phyloP scores from a whole-genome alignment of 2,329 filamentous ascomycete genomes.

The Aciculosporium take region DNA sequence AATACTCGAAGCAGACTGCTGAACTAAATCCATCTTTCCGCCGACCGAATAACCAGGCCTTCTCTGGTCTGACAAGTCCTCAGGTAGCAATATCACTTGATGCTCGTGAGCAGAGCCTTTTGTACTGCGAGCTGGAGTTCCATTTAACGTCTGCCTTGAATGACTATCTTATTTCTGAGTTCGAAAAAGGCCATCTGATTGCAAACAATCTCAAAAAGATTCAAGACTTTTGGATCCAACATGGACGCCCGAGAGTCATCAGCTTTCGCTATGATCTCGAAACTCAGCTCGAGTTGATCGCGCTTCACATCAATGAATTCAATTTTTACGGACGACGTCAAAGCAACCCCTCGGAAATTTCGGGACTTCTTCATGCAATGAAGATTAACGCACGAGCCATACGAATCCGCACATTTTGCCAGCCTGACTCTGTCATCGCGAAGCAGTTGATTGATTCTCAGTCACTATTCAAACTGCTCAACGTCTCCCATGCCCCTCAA shows the following conservation, averaged over 20 bases:
- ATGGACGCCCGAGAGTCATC: constrained; percentile 39
- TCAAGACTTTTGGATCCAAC: constrained; percentile 35
- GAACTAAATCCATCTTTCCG: constrained; percentile 18
- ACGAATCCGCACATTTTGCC: constrained; percentile 40
- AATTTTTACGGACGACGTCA: constrained; percentile 38
- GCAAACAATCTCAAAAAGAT: constrained; percentile 36
- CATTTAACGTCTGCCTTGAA: constrained; percentile 36
- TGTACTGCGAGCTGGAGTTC: constrained; percentile 46
- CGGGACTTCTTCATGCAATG: constrained; percentile 36
- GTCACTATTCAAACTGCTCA: constrained; percentile 35
- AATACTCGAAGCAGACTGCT: constrained; percentile 12
- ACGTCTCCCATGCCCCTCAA: constrained; percentile 28
- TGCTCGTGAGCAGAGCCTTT: constrained; percentile 41
- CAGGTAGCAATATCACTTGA: constrained; percentile 35
- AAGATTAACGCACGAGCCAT: constrained; percentile 37
- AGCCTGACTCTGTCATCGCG: constrained; percentile 42
- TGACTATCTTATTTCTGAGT: constrained; percentile 36
- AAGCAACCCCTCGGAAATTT: constrained; percentile 27
- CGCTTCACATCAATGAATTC: constrained; percentile 35
- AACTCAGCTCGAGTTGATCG: constrained; percentile 42
- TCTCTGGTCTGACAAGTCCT: constrained; percentile 5
- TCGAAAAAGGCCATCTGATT: constrained; percentile 40
- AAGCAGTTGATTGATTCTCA: constrained; percentile 43
- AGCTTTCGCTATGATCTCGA: constrained; percentile 46
- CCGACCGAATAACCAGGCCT: background rate